These are phyloP conservation scores for Pyrenopolyporus hunteri DNA, from an alignment of 495 filamentous ascomycete species.

Conservation along the genomic window DNA sequence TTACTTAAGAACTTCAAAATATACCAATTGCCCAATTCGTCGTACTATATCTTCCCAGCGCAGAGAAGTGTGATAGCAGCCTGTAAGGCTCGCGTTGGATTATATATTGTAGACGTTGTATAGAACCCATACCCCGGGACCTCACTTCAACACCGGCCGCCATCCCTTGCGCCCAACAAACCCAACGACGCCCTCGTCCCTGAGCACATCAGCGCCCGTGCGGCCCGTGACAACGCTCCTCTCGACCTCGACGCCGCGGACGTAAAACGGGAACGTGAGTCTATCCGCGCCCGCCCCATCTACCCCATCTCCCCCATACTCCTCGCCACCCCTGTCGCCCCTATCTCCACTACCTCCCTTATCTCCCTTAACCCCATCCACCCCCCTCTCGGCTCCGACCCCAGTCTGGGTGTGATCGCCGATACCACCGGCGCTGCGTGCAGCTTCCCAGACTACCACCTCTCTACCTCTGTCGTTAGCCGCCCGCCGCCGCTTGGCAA, in stretches of 20 bases:
- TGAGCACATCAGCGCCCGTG: conserved; percentile 59
- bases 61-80: too few relatives aligned
- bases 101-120: background rate
- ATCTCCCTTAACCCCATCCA: too few relatives aligned
- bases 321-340: background rate
- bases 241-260: conserved; percentile 62
- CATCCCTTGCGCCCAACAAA: conserved; percentile 63
- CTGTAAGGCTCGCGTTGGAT: too few relatives aligned
- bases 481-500: conserved; percentile 43
- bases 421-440: too few relatives aligned
- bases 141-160: conserved; percentile 60
- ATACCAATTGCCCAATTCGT: too few relatives aligned
- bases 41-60: too few relatives aligned
- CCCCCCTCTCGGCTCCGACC: too few relatives aligned
- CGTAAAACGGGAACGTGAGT: conserved; percentile 61
- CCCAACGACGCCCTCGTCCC: conserved; percentile 62
- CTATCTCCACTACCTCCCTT: conserved; percentile 20
- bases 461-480: too few relatives aligned
- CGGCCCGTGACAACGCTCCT: conserved; percentile 68
- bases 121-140: background rate
- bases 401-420: too few relatives aligned
- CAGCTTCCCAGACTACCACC: conserved; percentile 35
- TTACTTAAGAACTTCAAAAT: too few relatives aligned
- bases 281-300: conserved; percentile 31
- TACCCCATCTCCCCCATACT: conserved; percentile 41